A percentile compares a stretch with the other conserved stretches of the same genome.
Conservation (phyloP, 2,329 filamentous ascomycete species). For the Tolypocladium sp. region DNA sequence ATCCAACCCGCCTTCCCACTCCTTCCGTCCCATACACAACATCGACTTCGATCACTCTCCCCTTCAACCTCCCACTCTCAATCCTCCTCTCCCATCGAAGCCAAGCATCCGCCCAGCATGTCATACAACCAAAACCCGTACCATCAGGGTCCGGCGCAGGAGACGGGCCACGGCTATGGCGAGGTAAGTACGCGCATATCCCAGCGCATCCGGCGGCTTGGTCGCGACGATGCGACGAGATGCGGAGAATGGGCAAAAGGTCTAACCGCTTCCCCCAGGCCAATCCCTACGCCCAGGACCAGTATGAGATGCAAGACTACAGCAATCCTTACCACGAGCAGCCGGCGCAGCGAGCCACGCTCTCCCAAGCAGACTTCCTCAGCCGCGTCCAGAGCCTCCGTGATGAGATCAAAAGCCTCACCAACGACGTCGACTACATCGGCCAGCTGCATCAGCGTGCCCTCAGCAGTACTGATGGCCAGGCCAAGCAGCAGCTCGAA, state of each 20-base stretch:
- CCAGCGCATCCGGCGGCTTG: background rate
- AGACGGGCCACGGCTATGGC: conserved; percentile 8
- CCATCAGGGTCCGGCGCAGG: conserved; percentile 10
- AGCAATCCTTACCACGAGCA: conserved; percentile 21
- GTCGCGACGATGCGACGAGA: background rate
- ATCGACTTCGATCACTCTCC: background rate
- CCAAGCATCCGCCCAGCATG: conserved; percentile 7
- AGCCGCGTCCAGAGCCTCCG: conserved; percentile 57
- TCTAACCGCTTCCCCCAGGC: background rate
- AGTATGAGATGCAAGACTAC: conserved; percentile 47
- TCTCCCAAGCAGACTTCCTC: conserved; percentile 61
- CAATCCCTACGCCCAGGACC: conserved; percentile 8
- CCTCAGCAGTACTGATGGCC: conserved; percentile 54
- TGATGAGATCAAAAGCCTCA: conserved; percentile 57
- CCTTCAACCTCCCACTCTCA: background rate
- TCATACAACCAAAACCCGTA: conserved; percentile 14
- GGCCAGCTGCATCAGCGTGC: conserved; percentile 62
- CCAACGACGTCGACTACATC: conserved; percentile 58
- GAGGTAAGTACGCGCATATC: conserved; percentile 7
- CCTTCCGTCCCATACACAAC: background rate
- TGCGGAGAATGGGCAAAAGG: background rate
- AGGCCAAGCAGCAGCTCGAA: conserved; percentile 51
- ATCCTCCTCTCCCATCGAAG: background rate
- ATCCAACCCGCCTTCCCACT: background rate
- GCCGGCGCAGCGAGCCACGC: conserved; percentile 16